Base-by-base conservation (phyloP, 441 rosid species). In the Erodium texanum region DNA sequence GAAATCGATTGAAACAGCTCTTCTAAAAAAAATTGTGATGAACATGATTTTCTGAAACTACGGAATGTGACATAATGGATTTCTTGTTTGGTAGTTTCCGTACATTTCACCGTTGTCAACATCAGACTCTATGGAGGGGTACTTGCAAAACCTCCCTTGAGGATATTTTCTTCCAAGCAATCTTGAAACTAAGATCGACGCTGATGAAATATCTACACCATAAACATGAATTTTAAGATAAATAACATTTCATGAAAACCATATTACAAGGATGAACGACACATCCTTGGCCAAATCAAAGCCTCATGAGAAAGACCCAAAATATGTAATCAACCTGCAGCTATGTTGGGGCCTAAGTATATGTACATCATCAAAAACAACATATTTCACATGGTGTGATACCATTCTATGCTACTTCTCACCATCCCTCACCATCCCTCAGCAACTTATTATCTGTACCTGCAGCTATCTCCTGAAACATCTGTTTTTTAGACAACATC, bases 401-500 rank as follows among this genome's bases (percentile, higher is more conserved):
- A 74, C 24, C 3, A 38, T 29, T 23, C 45, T 67, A 22, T 32
- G 20, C 71, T 65, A 71, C 20, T 72, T 76, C 45, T 79, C 41
- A 68, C 82, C 80, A 45, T 24, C 54, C 77, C 45, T 79, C 41
- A 68, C 82, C 80, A 45, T 24, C 54, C 77, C 68, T 73, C 34
- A 64, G 69, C 75, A 69, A 61, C 65, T 70, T 70, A 63, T 80
- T 62, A 69, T 81, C 85, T 8, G 65, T 71, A 65, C 66, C 75
- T 9, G 36, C 45, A 0, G 69, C 71, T 16, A 73, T 65, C 70
- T 81, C 83, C 22, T 38, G 52, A 68, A 66, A 63, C n/a, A 69
- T 69, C 68, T 73, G 79, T 68, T 77, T 76, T 76, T 85, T 84
- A 18, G 79, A 64, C 68, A 73, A 68, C 72, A 72, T 65, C 16